These are phyloP conservation scores for Venturia oleaginea DNA, from an alignment of 2,329 filamentous ascomycete species.

Conservation along the genomic window DNA sequence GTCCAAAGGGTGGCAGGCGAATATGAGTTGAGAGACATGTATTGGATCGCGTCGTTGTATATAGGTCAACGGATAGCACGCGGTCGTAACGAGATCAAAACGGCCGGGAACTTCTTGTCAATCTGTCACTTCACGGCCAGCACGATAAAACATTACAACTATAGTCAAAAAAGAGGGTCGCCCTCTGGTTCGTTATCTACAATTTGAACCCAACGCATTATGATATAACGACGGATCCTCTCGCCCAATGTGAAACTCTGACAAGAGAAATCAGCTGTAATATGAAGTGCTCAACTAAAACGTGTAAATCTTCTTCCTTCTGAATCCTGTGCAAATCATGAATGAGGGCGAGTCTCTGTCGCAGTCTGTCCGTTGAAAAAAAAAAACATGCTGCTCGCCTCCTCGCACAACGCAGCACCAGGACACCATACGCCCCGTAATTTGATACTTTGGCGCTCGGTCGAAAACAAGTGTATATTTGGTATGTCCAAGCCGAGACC, in stretches of 20 bases:
- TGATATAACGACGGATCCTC: background rate
- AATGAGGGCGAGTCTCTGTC: conserved; percentile 4
- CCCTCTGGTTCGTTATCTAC: conserved; percentile 8
- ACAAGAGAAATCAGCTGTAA: background rate
- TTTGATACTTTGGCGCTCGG: conserved; percentile 1
- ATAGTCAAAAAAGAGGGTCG: background rate
- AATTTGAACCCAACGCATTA: conserved; percentile 8
- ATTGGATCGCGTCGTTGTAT: background rate
- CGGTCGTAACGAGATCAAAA: background rate
- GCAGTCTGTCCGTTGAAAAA: background rate
- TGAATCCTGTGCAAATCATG: conserved; percentile 9
- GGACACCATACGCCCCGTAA: conserved; percentile 4
- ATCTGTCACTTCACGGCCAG: background rate
- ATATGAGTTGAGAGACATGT: background rate
- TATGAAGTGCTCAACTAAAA: conserved; percentile 8
- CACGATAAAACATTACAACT: background rate
- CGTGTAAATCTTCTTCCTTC: conserved; percentile 5
- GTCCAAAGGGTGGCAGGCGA: background rate
- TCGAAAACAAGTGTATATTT: conserved; percentile 2
- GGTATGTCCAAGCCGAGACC: conserved; percentile 1
- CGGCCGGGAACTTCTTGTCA: background rate
- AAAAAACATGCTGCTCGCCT: conserved; percentile 1
- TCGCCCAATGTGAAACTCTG: background rate
- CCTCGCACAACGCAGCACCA: background rate
- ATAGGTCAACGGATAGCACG: background rate